A percentile compares a stretch with the other conserved stretches of the same genome.
Conservation (phyloP, 2,329 filamentous ascomycete species). For the Colletotrichum higginsianum region DNA sequence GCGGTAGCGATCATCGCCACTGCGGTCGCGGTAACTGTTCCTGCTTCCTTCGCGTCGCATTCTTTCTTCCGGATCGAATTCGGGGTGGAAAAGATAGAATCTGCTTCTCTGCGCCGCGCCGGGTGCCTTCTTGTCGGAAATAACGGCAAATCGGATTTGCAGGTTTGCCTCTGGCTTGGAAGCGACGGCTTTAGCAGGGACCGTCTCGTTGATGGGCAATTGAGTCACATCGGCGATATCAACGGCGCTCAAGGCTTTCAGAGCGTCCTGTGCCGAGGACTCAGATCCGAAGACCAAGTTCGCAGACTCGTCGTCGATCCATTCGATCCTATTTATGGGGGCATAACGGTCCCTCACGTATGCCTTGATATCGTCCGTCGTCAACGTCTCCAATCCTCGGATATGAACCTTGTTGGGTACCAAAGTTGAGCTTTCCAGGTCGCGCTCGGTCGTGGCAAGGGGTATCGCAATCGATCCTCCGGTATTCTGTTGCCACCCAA, state of each 20-base stretch:
- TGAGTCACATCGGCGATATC: conserved; percentile 68
- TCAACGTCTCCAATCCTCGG: conserved; percentile 85
- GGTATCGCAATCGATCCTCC: neutral
- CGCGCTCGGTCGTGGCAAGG: conserved; percentile 11
- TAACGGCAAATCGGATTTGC: conserved; percentile 80
- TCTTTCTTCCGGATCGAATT: conserved; percentile 85
- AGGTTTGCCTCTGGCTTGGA: conserved; percentile 79
- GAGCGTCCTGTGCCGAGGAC: conserved; percentile 66
- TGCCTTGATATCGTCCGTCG: conserved; percentile 82
- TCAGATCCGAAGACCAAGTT: conserved; percentile 83
- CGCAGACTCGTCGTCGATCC: conserved; percentile 94
- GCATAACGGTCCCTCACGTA: conserved; percentile 81
- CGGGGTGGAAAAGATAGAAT: conserved; percentile 93
- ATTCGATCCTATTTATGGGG: conserved; percentile 79
- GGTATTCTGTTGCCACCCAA: neutral
- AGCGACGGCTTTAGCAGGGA: conserved; percentile 79
- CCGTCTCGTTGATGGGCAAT: conserved; percentile 72
- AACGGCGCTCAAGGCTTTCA: conserved; percentile 67
- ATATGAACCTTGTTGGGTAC: conserved; percentile 80
- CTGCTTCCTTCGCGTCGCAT: conserved; percentile 70
- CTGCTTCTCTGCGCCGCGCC: conserved; percentile 86
- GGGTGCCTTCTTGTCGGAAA: conserved; percentile 83
- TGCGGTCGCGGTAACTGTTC: conserved; percentile 76
- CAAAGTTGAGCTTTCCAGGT: conserved; percentile 17
- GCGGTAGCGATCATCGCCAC: conserved; percentile 54